Base-by-base conservation (phyloP, 768 basidiomycete species). In the Lentinula sp. region DNA sequence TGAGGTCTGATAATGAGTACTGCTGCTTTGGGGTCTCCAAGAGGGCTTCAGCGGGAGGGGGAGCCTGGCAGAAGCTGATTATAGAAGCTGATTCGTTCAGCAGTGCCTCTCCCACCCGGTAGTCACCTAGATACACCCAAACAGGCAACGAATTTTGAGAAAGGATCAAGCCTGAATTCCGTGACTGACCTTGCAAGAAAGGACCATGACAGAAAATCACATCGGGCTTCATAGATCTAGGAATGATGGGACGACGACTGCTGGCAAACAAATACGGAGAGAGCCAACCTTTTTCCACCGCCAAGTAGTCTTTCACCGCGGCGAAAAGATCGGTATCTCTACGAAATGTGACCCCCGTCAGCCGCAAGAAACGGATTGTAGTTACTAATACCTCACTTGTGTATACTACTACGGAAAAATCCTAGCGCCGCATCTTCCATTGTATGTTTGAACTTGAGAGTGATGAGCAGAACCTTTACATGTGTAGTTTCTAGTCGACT, bases 231-330 rank as follows among this genome's bases (percentile, higher is more conserved):
- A 87, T 82, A 23, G 77, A 76, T 43, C 86, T 76, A 1, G 82
- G 85, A 59, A 85, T 87, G 66, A 83, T 76, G 6, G 86, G 86
- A 51, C 85, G 70, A 9, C 82, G 78, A 2, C 76, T 77, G 60
- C 83, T 86, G 4, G 85, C 84, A 66, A 85, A 87, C 1, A 86
- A 73, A 67, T 86, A 86, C 0, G 85, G 85, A 11, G 80, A 83
- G 70, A 87, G 86, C 86, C 87, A 86, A 13, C 85, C 85, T 69
- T 87, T 86, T 70, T 84, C 81, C 3, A 84, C 73, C 2, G 84
- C 77, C 48, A 87, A 71, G 60, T 86, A 87, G 57, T 85, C 85
- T 65, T 80, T 86, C 18, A 88, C 82, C 7, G 76, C 74, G 40
- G 85, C 71, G 64, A 87, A 87, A 15, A 87, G 70, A 4, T 83